Percentiles rank a stretch among this genome's conserved stretches.
phyloP scores from a whole-genome alignment of 116 monocot species.

The Zostera marina region DNA sequence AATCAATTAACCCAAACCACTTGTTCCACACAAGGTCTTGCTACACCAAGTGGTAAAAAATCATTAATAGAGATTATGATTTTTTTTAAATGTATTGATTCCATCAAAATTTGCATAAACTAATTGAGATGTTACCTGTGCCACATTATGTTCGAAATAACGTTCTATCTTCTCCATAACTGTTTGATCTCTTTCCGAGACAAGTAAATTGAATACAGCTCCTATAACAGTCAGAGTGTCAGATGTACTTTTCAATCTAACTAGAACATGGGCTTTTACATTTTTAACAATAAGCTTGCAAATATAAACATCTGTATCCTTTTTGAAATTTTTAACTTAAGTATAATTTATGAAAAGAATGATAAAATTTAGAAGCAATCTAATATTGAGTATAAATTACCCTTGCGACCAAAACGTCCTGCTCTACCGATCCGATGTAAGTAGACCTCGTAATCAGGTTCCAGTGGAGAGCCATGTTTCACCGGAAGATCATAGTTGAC shows the following conservation, averaged over 20 bases:
- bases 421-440: constrained; percentile 93
- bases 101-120: too few relatives aligned
- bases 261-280: background rate
- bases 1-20: too few relatives aligned
- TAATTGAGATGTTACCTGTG: constrained; percentile 27
- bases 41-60: too few relatives aligned
- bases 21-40: too few relatives aligned
- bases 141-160: constrained; percentile 43
- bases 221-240: constrained; percentile 21
- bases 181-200: constrained; percentile 27
- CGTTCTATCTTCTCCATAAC: constrained; percentile 75
- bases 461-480: constrained; percentile 31
- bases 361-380: background rate
- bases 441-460: constrained; percentile 95
- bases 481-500: constrained; percentile 92
- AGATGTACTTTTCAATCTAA: background rate
- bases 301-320: background rate
- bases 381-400: constrained; percentile 16
- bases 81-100: too few relatives aligned
- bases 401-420: constrained; percentile 93
- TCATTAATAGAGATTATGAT: background rate
- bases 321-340: background rate
- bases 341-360: background rate
- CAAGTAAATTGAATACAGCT: constrained; percentile 71
- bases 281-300: background rate